Base-by-base conservation (phyloP, 768 basidiomycete genomes). In the Suillus brevipes region DNA sequence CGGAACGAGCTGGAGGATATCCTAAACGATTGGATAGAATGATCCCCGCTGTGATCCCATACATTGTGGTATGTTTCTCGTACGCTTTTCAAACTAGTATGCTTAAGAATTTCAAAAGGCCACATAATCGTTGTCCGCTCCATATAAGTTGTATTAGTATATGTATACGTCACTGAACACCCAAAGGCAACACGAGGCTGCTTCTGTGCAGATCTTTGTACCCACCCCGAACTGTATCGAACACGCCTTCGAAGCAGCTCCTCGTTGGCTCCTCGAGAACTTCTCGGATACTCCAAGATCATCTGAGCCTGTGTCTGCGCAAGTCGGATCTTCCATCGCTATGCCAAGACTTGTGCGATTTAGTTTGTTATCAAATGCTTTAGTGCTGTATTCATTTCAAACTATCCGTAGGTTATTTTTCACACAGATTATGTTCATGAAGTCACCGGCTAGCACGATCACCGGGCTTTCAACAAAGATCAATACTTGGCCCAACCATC, bases 11-110 rank as follows among this genome's bases (percentile, higher is more conserved):
- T 73, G 34, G 72, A 74, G 61, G 71, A 68, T 14, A 52, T 74
- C 10, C 60, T 77, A 43, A 65, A 67, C 57, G 64, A 61, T 62
- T 71, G 72, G 74, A 74, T 66, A 57, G 25, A 50, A 62, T 77
- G 28, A 31, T 53, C 40, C 31, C 6, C 25, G 23, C 18, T 14
- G 25, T 38, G 56, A 25, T 25, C 56, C 2, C 10, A 25, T 40
- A 20, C 25, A 20, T 18, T 42, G 12, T 28, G 23, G 58, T 59
- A 31, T 18, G 40, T 40, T 20, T 42, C 25, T 42, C 12, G 20
- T 20, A 9, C 25, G 3, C 8, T 42, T 31, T 42, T 6, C 18
- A 18, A 18, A 13, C 28, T 8, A n/a, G n/a, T n/a, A 42, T 40
- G 28, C 58, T 59, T 18, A 59, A 25, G 18, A 42, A 28, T 40